Percentiles rank a stretch among this genome's conserved stretches.
Evolutionary conservation across 805 yeast species (phyloP).

Genomic region (Hanseniaspora osmophila): DNA sequence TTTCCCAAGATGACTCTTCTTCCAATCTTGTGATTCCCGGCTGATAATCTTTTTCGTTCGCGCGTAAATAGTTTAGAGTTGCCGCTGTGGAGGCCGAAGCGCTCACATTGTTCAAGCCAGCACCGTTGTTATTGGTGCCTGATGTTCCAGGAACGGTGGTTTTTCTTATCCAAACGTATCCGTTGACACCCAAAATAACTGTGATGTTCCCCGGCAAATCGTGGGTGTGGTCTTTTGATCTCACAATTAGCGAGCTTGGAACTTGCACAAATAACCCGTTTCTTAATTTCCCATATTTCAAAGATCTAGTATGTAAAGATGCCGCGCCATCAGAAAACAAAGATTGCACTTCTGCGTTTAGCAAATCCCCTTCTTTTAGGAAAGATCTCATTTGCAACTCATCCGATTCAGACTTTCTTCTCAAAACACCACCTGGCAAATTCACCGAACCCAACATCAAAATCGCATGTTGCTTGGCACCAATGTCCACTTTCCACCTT

Average conservation of each 20-base stretch:
- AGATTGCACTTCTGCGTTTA: constrained; percentile 92
- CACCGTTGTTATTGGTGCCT: constrained; percentile 14
- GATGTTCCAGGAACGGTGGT: constrained; percentile 27
- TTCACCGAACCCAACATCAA: constrained; percentile 90
- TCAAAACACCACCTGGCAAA: constrained; percentile 89
- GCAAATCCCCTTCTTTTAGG: constrained; percentile 86
- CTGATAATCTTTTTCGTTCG: constrained; percentile 27
- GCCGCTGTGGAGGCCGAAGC: constrained; percentile 8
- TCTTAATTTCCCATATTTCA: constrained; percentile 87
- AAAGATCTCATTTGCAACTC: constrained; percentile 92
- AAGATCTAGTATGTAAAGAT: constrained; percentile 77
- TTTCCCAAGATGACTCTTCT: constrained; percentile 89
- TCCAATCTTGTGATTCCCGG: constrained; percentile 61
- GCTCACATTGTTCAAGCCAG: constrained; percentile 16
- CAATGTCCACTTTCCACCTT: constrained; percentile 95
- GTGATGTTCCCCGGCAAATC: constrained; percentile 89
- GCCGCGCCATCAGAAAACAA: constrained; percentile 86
- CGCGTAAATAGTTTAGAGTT: constrained; percentile 27
- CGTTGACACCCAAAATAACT: constrained; percentile 84
- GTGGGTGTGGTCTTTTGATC: constrained; percentile 79
- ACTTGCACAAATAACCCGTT: constrained; percentile 76
- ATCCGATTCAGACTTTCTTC: constrained; percentile 89
- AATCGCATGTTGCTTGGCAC: constrained; percentile 85
- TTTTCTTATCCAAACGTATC: constrained; percentile 83
- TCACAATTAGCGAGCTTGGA: constrained; percentile 68